Conservation (phyloP, 768 basidiomycete genomes). For the Psilocybe tampanensis region DNA sequence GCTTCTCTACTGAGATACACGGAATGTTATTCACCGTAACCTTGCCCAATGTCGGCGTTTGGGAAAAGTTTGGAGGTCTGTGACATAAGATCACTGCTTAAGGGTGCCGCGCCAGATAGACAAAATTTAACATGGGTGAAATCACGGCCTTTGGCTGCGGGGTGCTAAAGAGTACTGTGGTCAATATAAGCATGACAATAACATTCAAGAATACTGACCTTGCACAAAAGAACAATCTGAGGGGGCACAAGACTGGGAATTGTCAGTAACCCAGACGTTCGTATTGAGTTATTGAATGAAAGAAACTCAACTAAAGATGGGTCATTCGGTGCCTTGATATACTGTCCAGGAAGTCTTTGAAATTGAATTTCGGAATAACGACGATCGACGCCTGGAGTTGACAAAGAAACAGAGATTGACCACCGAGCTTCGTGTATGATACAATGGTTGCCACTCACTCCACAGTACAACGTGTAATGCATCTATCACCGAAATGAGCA, state of each 20-base stretch:
- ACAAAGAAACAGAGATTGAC: background rate
- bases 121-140: conserved; percentile 53
- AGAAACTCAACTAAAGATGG: conserved; percentile 50
- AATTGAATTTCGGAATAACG: conserved; percentile 67
- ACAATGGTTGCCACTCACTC: conserved; percentile 35
- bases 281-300: background rate
- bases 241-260: conserved; percentile 60
- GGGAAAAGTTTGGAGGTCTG: conserved; percentile 50
- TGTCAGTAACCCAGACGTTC: background rate
- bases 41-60: conserved; percentile 65
- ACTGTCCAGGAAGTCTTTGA: conserved; percentile 54
- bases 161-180: conserved; percentile 44
- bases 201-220: conserved; percentile 38
- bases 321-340: conserved; percentile 56
- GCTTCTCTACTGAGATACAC: background rate
- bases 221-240: conserved; percentile 66
- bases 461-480: conserved; percentile 55
- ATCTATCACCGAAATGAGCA: conserved; percentile 33
- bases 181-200: background rate
- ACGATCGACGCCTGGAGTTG: conserved; percentile 51
- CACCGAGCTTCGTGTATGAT: background rate
- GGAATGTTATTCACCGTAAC: conserved; percentile 44
- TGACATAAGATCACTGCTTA: conserved; percentile 56
- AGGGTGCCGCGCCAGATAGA: conserved; percentile 64
- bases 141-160: conserved; percentile 49